Percentiles rank a stretch among this genome's conserved stretches.
These are phyloP conservation scores for Ampelocalamus luodianensis DNA, from an alignment of 176 grass and related monocot species.

Conservation along the genomic window DNA sequence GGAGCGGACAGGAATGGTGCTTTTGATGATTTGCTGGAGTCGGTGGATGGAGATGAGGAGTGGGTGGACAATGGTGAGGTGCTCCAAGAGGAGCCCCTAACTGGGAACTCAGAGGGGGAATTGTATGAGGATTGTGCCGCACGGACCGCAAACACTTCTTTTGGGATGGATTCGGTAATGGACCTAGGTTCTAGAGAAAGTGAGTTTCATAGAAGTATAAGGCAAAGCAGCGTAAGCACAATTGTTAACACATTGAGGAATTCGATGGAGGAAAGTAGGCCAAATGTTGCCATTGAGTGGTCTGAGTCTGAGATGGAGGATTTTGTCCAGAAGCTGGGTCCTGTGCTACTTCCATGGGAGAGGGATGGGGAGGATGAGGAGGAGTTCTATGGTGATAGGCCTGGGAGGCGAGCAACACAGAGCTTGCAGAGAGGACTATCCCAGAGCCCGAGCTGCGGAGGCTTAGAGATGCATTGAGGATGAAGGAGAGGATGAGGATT, in stretches of 20 bases:
- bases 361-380: constrained; percentile 47
- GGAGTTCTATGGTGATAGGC: neutral
- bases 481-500: constrained; percentile 92
- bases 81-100: neutral
- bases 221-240: constrained; percentile 16
- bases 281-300: constrained; percentile 24
- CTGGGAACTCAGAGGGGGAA: neutral
- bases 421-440: constrained; percentile 77
- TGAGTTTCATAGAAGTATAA: neutral
- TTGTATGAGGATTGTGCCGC: neutral
- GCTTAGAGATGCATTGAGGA: constrained; percentile 84
- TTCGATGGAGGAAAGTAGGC: constrained; percentile 43
- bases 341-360: constrained; percentile 78
- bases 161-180: constrained; percentile 1
- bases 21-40: constrained; percentile 37
- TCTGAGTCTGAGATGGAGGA: constrained; percentile 16
- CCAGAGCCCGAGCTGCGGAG: constrained; percentile 76
- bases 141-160: neutral
- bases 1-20: neutral
- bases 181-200: neutral
- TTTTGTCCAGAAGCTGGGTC: constrained; percentile 48
- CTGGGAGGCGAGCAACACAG: constrained; percentile 54
- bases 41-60: neutral
- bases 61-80: neutral
- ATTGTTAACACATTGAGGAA: constrained; percentile 56